phyloP scores from a whole-genome alignment of 2,329 filamentous ascomycete species.

The Thielaviopsis populi region DNA sequence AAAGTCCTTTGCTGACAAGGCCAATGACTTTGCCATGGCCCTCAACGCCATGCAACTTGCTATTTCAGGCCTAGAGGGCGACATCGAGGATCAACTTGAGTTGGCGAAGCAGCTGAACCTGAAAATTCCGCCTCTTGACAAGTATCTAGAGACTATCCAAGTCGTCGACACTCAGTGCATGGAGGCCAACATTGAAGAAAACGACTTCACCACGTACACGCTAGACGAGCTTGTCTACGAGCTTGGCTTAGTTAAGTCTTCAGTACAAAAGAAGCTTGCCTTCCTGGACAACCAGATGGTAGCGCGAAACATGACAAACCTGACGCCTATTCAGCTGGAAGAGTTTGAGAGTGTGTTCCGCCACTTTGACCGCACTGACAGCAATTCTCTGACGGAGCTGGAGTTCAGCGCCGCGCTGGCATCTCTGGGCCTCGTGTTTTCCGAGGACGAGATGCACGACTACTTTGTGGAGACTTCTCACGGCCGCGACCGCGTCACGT shows the following conservation, averaged over 20 bases:
- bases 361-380: conserved; percentile 88
- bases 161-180: conserved; percentile 75
- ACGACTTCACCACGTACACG: conserved; percentile 98
- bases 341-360: conserved; percentile 98
- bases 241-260: conserved; percentile 75
- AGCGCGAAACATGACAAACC: conserved; percentile 93
- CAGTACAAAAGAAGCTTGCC: conserved; percentile 86
- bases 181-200: conserved; percentile 97
- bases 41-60: conserved; percentile 89
- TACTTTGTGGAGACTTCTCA: conserved; percentile 81
- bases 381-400: conserved; percentile 78
- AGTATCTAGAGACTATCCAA: conserved; percentile 77
- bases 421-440: conserved; percentile 89
- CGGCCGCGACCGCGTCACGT: conserved; percentile 67
- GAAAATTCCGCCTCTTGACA: conserved; percentile 76
- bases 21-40: conserved; percentile 91
- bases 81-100: conserved; percentile 83
- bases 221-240: conserved; percentile 95
- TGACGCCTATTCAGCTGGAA: conserved; percentile 94
- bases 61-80: conserved; percentile 92
- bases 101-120: conserved; percentile 76
- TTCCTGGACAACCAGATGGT: conserved; percentile 99
- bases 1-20: conserved; percentile 89
- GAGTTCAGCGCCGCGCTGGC: conserved; percentile 93
- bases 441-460: conserved; percentile 95